phyloP scores from a whole-genome alignment of 257 asterid genomes.

The Striga asiatica region DNA sequence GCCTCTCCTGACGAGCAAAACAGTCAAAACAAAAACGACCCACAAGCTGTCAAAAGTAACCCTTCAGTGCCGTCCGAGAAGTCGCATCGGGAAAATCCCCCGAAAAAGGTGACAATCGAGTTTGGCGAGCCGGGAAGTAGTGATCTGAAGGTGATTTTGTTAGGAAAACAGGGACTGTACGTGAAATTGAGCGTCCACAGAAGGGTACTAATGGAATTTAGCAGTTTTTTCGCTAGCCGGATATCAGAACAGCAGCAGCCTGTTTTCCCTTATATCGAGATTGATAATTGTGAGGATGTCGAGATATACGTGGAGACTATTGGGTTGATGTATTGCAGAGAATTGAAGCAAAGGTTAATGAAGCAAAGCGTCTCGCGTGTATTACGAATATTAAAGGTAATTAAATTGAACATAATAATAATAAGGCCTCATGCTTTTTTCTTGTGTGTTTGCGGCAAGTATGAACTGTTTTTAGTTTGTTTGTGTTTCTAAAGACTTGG shows the following conservation, averaged over 20 bases:
- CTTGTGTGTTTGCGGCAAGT: neutral
- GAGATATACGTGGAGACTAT: constrained; percentile 87
- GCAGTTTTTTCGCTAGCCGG: constrained; percentile 48
- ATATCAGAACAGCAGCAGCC: constrained; percentile 49
- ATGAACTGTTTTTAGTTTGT: neutral
- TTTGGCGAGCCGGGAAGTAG: constrained; percentile 90
- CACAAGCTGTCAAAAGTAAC: neutral
- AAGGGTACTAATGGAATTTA: constrained; percentile 45
- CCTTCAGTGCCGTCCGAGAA: constrained; percentile 30
- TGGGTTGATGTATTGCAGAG: constrained; percentile 89
- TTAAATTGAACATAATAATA: neutral
- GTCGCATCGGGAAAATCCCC: constrained; percentile 39
- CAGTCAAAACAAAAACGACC: constrained; percentile 29
- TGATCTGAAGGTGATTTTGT: constrained; percentile 65
- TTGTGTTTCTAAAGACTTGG: too few relatives aligned
- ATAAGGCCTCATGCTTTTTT: neutral
- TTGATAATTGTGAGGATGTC: constrained; percentile 85
- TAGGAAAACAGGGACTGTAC: constrained; percentile 65
- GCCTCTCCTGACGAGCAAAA: too few relatives aligned
- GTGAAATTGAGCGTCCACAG: constrained; percentile 89
- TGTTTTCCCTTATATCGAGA: constrained; percentile 65
- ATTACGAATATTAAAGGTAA: constrained; percentile 79
- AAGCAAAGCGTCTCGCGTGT: constrained; percentile 82
- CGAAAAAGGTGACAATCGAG: constrained; percentile 75
- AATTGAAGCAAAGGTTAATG: constrained; percentile 74